Percentiles rank a stretch among this genome's conserved stretches.
Conservation (phyloP, 805 yeast species). For the Candida insectalens region DNA sequence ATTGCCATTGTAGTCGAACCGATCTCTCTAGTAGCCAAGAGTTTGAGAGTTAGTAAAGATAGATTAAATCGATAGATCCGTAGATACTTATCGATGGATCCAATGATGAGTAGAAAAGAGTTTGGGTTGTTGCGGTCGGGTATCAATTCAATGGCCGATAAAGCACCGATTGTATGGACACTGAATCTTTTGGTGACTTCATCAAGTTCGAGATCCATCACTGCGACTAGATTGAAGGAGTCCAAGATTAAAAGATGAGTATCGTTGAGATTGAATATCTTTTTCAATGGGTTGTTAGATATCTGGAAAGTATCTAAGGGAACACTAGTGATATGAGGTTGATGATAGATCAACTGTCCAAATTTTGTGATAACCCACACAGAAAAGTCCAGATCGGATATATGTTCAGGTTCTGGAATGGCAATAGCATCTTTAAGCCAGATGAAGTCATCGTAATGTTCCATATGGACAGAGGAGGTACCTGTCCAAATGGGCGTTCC, state of each 20-base stretch:
- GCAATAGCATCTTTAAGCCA: conserved; percentile 5
- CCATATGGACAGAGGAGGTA: not conserved
- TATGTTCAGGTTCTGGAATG: not conserved
- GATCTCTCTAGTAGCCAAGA: not conserved
- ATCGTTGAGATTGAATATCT: conserved; percentile 3
- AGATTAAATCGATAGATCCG: conserved; percentile 5
- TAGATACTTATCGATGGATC: conserved; percentile 5
- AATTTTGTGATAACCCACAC: conserved; percentile 4
- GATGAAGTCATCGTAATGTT: conserved; percentile 3
- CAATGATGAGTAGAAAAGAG: conserved; percentile 2
- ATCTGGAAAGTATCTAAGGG: conserved; percentile 5
- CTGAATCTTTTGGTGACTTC: conserved; percentile 5
- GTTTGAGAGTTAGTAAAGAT: conserved; percentile 2
- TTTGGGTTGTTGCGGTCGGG: not conserved
- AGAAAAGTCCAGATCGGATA: conserved; percentile 1
- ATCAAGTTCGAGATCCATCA: conserved; percentile 6
- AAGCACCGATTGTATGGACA: conserved; percentile 7
- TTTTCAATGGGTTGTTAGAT: conserved; percentile 11
- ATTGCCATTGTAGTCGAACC: no score
- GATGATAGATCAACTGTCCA: conserved; percentile 4
- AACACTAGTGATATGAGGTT: conserved; percentile 3
- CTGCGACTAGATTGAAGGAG: conserved; percentile 8
- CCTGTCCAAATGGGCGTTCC: conserved; percentile 4
- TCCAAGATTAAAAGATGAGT: conserved; percentile 9
- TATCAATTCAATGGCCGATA: conserved; percentile 5